Conservation (phyloP, 768 basidiomycete species). For the Lactifluus rugatus region DNA sequence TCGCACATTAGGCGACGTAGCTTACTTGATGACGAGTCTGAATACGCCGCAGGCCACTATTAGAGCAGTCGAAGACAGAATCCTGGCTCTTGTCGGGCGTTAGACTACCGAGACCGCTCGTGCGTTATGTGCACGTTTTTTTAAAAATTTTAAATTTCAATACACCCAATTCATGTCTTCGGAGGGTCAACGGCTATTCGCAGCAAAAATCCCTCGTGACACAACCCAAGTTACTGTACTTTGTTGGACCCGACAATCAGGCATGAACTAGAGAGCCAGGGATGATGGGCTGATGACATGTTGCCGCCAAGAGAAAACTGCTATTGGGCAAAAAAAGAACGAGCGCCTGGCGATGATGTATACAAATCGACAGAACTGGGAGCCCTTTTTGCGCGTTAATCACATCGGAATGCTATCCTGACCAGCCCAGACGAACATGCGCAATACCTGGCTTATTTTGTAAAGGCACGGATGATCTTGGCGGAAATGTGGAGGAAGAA, state of each 20-base stretch:
- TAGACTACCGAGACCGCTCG: background rate
- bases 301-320: background rate
- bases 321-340: background rate
- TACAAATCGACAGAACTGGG: background rate
- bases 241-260: background rate
- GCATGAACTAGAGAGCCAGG: background rate
- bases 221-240: background rate
- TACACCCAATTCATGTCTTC: background rate
- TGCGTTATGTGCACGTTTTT: background rate
- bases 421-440: background rate
- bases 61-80: conserved; percentile 51
- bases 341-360: background rate
- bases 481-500: conserved; percentile 98
- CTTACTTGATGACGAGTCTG: conserved; percentile 88
- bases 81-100: conserved; percentile 34
- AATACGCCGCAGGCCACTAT: conserved; percentile 52
- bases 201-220: background rate
- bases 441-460: conserved; percentile 24
- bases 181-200: conserved; percentile 8
- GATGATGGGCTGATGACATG: background rate
- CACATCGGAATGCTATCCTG: background rate
- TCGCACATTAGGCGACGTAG: conserved; percentile 81
- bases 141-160: background rate
- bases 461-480: conserved; percentile 85
- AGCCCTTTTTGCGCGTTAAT: background rate